Conservation (phyloP, 352 stramenopile genomes). For the Phytopythium mirpurense region DNA sequence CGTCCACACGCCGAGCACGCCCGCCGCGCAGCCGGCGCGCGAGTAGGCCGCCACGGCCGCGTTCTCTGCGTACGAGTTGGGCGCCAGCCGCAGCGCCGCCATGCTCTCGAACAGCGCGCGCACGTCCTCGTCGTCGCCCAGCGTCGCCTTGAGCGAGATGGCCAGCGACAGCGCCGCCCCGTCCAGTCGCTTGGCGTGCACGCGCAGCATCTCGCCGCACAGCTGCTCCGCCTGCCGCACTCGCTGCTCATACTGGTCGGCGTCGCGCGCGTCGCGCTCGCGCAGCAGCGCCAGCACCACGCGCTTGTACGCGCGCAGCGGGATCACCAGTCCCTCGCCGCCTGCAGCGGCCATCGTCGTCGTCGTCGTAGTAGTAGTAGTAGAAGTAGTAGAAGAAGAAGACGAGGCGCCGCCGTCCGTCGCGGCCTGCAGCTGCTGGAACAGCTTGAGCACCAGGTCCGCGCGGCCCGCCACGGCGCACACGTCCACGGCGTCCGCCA, state of each 20-base stretch:
- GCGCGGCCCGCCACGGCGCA: constrained; percentile 38
- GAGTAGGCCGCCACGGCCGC: constrained; percentile 72
- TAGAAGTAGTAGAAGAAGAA: too few relatives aligned
- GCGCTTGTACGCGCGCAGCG: constrained; percentile 68
- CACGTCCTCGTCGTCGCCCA: constrained; percentile 71
- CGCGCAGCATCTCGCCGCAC: constrained; percentile 66
- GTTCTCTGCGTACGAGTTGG: constrained; percentile 78
- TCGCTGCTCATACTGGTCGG: constrained; percentile 13
- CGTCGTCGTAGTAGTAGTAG: too few relatives aligned
- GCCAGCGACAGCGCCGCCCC: constrained; percentile 68
- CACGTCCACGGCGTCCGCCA: constrained; percentile 66
- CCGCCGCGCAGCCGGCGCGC: constrained; percentile 36
- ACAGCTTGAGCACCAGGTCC: constrained; percentile 59
- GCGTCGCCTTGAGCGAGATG: constrained; percentile 71
- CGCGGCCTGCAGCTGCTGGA: constrained; percentile 19
- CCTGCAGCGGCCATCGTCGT: too few relatives aligned
- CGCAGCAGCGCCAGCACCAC: constrained; percentile 50
- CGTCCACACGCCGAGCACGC: constrained; percentile 26
- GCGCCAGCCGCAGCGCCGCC: constrained; percentile 43
- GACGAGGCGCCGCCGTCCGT: constrained; percentile 7
- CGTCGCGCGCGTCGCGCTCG: constrained; percentile 19
- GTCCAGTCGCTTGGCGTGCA: constrained; percentile 40
- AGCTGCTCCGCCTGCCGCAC: constrained; percentile 56
- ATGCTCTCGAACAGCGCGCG: constrained; percentile 72
- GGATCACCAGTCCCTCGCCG: constrained; percentile 17